A percentile compares a stretch with the other conserved stretches of the same genome.
Evolutionary conservation across 2,329 filamentous ascomycete species (phyloP).

Genomic region (Fusarium tjaetaba): DNA sequence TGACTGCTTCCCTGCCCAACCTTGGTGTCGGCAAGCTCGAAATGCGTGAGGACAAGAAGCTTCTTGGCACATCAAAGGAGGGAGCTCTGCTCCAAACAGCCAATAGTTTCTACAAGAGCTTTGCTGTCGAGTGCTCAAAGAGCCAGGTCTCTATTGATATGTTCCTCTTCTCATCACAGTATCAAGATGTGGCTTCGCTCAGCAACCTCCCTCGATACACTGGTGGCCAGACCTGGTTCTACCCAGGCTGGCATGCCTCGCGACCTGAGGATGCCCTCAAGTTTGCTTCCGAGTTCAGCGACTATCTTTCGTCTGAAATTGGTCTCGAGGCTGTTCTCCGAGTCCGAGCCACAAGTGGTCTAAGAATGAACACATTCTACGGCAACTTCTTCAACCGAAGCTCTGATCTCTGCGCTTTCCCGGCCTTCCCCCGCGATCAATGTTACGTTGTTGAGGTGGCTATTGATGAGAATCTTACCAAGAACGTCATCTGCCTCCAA

Average conservation of each 20-base stretch:
- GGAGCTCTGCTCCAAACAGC: conserved; percentile 86
- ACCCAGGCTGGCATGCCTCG: conserved; percentile 96
- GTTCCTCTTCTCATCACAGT: conserved; percentile 95
- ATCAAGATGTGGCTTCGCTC: conserved; percentile 96
- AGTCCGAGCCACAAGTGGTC: conserved; percentile 91
- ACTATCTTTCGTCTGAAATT: conserved; percentile 96
- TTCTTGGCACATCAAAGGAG: conserved; percentile 94
- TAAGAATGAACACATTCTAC: conserved; percentile 98
- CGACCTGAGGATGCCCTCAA: conserved; percentile 96
- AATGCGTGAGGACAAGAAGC: conserved; percentile 95
- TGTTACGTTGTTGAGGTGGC: conserved; percentile 98
- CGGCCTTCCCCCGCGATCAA: conserved; percentile 96
- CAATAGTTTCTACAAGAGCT: conserved; percentile 98
- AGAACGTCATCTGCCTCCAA: conserved; percentile 92
- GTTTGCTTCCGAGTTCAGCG: conserved; percentile 95
- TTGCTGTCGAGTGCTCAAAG: conserved; percentile 98
- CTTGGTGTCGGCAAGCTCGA: conserved; percentile 89
- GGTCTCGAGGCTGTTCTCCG: conserved; percentile 95
- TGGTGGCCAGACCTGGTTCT: conserved; percentile 98
- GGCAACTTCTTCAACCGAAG: conserved; percentile 99
- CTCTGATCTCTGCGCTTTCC: conserved; percentile 97
- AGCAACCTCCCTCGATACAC: conserved; percentile 97
- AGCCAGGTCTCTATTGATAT: conserved; percentile 98
- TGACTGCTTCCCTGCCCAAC: conserved; percentile 91
- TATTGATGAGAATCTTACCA: conserved; percentile 93